Evolutionary conservation across 176 grass and related monocot genomes (phyloP).

Genomic region (Urochloa ruziziensis): DNA sequence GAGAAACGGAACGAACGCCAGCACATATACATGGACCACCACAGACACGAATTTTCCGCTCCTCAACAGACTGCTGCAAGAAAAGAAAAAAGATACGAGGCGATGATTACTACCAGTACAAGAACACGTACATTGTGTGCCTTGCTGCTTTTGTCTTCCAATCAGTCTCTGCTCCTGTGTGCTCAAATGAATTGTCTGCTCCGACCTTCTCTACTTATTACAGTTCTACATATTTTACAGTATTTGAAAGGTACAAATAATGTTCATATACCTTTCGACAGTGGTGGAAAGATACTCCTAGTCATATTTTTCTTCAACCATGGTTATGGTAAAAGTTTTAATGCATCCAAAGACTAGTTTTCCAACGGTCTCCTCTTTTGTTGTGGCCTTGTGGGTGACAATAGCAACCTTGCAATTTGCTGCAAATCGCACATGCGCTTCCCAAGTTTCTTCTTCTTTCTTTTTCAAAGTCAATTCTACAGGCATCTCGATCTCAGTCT

Average conservation of each 20-base stretch:
- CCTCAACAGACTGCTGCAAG: neutral
- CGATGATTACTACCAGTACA: neutral
- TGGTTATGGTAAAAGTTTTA: neutral
- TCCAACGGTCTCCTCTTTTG: no score
- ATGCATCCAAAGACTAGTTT: neutral
- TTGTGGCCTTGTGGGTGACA: no score
- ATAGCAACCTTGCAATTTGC: neutral
- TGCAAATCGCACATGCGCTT: neutral
- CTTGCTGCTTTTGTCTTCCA: no score
- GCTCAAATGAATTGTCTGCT: no score
- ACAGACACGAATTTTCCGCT: neutral
- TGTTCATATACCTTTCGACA: no score
- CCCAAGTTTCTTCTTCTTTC: neutral
- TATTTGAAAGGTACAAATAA: neutral
- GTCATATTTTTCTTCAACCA: neutral
- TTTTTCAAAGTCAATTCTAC: neutral
- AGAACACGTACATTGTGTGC: no score
- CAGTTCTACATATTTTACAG: no score
- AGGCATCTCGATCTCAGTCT: neutral
- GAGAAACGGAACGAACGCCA: neutral
- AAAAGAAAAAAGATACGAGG: neutral
- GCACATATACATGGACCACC: neutral
- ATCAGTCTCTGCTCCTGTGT: no score
- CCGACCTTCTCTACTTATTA: no score
- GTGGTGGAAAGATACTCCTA: no score